Base-by-base conservation (phyloP, 2,329 filamentous ascomycete genomes). In the Talaromyces sp. region DNA sequence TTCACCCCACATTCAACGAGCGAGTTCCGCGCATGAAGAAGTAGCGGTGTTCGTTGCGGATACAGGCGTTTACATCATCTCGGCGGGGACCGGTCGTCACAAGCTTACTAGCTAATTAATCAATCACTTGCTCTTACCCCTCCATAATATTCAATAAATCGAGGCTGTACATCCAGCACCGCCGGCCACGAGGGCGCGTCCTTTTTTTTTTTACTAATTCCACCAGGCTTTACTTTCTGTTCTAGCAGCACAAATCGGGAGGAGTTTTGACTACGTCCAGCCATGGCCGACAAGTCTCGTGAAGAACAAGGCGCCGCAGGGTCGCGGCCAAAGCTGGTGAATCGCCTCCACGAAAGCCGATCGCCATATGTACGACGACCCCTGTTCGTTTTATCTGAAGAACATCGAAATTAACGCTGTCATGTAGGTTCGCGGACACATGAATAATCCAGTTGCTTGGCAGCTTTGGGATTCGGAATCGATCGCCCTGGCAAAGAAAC, bases 401-500 rank as follows among this genome's bases (percentile, higher is more conserved):
- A 35, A 29, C 61, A 27, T 56, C 29, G 10, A 11, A 10, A 43
- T 19, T 56, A 48, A 41, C 41, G 31, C 14, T 46, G 11, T 14
- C 1, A 46, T 46, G n/a, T 63, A 85, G 83, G 85, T 93, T 50
- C 85, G 87, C 60, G 85, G 83, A 54, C 91, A 95, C 72, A 85
- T 87, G 72, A 80, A 88, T 67, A 96, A 95, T 72, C 86, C 88
- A 1, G 92, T 97, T 41, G 87, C 88, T 68, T 99, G 94, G 94
- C 94, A 99, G 80, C 80, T 91, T 62, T 90, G 96, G 81, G 88
- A 88, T 66, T 82, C 88, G 24, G 87, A 92, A 69, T 86, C 91
- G 17, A 81, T 97, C 58, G 83, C 84, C 64, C 81, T 92, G 54
- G 93, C 94, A 17, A 89, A 85, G 73, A 85, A 81, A 67, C 86